Conservation (phyloP, 352 stramenopile species). For the Globisporangium spiculum region DNA sequence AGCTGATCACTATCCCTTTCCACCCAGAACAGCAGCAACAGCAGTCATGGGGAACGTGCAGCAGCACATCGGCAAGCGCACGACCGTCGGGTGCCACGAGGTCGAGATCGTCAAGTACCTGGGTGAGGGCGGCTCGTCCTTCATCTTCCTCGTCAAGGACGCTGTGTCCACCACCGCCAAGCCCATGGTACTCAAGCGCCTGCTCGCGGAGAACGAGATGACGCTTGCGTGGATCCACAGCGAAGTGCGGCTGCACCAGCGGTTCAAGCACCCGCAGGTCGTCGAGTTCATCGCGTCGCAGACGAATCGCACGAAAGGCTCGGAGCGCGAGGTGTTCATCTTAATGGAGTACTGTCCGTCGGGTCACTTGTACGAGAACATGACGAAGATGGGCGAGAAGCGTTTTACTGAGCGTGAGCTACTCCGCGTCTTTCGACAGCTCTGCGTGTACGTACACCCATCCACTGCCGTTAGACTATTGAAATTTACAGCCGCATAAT, state of each 20-base stretch:
- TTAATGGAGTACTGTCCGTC: conserved; percentile 96
- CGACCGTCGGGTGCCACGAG: conserved; percentile 56
- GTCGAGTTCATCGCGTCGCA: conserved; percentile 68
- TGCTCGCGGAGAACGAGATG: conserved; percentile 69
- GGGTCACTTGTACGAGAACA: conserved; percentile 93
- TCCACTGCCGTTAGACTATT: not conserved
- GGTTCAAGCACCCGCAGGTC: conserved; percentile 60
- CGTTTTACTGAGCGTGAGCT: conserved; percentile 69
- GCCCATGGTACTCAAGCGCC: conserved; percentile 69
- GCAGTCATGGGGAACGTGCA: conserved; percentile 69
- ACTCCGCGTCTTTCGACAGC: conserved; percentile 56
- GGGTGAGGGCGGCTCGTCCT: conserved; percentile 73
- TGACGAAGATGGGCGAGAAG: conserved; percentile 83
- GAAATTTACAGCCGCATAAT: not conserved
- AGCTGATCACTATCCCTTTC: not conserved
- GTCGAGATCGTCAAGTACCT: conserved; percentile 75
- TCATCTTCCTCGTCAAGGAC: conserved; percentile 83
- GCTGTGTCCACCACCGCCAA: conserved; percentile 26
- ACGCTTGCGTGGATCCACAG: conserved; percentile 57
- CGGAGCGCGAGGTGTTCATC: conserved; percentile 90
- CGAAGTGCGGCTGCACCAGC: conserved; percentile 74
- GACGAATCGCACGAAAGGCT: conserved; percentile 31
- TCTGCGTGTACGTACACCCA: conserved; percentile 57
- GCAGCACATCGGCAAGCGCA: conserved; percentile 70
- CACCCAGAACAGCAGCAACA: not conserved